phyloP scores from a whole-genome alignment of 1,284 basidiomycete species.

The Pulveroboletus sp. region DNA sequence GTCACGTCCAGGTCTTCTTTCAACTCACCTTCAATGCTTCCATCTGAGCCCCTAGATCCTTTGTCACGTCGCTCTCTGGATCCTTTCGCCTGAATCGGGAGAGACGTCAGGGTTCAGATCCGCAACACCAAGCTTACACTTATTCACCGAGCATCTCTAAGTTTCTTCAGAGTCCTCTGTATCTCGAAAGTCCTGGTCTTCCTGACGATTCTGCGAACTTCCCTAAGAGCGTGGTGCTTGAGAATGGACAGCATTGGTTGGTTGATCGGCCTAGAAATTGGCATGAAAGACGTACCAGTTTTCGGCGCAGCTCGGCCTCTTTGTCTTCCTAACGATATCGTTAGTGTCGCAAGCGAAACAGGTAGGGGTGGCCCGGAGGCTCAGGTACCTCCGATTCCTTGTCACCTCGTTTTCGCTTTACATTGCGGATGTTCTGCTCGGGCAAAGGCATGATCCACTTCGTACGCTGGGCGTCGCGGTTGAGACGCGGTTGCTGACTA shows the following conservation, averaged over 20 bases:
- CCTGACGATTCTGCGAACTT: constrained; percentile 73
- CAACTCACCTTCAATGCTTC: constrained; percentile 62
- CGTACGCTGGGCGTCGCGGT: background rate
- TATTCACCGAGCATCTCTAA: constrained; percentile 69
- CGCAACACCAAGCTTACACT: background rate
- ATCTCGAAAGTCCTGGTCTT: constrained; percentile 83
- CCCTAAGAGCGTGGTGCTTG: constrained; percentile 70
- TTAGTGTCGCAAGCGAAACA: constrained; percentile 6
- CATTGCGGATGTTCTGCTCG: constrained; percentile 4
- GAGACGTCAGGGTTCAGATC: constrained; percentile 1
- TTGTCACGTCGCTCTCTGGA: constrained; percentile 41
- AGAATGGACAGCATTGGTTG: constrained; percentile 17
- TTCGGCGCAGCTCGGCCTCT: constrained; percentile 29
- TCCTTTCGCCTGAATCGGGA: constrained; percentile 44
- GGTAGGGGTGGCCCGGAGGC: background rate
- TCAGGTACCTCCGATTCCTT: constrained; percentile 20
- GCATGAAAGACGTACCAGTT: constrained; percentile 44
- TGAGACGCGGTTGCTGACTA: constrained; percentile 25
- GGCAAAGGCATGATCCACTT: constrained; percentile 13
- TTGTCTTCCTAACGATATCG: constrained; percentile 16
- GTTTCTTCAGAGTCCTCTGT: constrained; percentile 80
- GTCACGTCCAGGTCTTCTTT: background rate
- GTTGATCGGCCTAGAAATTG: constrained; percentile 9
- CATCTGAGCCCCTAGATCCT: constrained; percentile 66
- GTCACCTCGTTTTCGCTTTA: constrained; percentile 27